Base-by-base conservation (phyloP, 1,139 yeast species). In the Yamadazyma kanchanaburiensis region DNA sequence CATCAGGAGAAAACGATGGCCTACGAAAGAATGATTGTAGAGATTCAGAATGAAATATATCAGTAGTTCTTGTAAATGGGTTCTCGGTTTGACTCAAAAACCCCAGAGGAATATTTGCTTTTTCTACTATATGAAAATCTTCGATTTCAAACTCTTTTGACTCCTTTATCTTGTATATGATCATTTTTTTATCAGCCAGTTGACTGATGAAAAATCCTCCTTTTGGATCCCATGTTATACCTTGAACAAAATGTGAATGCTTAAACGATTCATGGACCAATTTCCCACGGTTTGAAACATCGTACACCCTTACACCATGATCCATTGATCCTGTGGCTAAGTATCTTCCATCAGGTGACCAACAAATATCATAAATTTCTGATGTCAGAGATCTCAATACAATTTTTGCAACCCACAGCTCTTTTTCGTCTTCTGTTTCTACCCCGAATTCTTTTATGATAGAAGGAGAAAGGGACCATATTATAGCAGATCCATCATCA, bases 321-420 rank as follows among this genome's bases (percentile, higher is more conserved):
- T 91, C 96, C 87, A 91, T 87, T 8, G 95, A 80, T 1, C 96
- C 98, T 3, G 94, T 77, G n/a, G 84, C 78, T 15, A 91, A 64
- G 49, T 71, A 80, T 34, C 64, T 66, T 1, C 83, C 78, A 46
- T 82, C 82, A 0, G 97, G 96, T 2, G 94, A 82, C 98, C 98
- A 91, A 10, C 84, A 74, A 3, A 91, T 54, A 52, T 91, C 98
- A 55, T 89, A 88, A 12, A 91, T 80, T 52, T 91, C 98, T 13
- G 91, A 71, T 9, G 76, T 65, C 3, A 77, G 64, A 2, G 81
- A 68, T 27, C 88, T 55, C 45, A 82, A 71, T 15, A 80, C 67
- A 19, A 68, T 63, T 27, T 67, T 60, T 22, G 76, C 60, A 3
- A 60, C 57, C 97, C 97, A 89, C 15, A 78, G 69, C 51, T 91